These are phyloP conservation scores for Cyclocybe aegerita DNA, from an alignment of 768 basidiomycete genomes.

Conservation along the genomic window DNA sequence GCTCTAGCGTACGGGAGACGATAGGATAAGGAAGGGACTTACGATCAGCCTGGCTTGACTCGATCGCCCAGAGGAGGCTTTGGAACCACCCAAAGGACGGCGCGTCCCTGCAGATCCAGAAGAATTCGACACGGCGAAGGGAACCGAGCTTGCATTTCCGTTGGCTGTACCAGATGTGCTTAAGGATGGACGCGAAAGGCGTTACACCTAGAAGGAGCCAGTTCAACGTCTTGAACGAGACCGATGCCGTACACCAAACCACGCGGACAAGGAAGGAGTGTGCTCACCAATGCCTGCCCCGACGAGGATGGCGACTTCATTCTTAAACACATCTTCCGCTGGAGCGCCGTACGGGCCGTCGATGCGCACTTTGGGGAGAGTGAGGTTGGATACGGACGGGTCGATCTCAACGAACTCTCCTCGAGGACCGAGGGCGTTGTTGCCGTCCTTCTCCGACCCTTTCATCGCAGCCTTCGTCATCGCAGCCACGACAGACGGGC, in stretches of 20 bases:
- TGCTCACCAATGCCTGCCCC: slow-evolving; percentile 88
- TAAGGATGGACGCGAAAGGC: slow-evolving; percentile 92
- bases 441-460: slow-evolving; percentile 64
- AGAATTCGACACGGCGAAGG: slow-evolving; percentile 88
- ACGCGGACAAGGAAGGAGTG: neutral
- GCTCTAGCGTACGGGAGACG: slow-evolving; percentile 9
- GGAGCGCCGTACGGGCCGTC: slow-evolving; percentile 95
- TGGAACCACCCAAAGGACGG: slow-evolving; percentile 99
- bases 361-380: slow-evolving; percentile 71
- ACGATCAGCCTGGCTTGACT: slow-evolving; percentile 88
- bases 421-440: slow-evolving; percentile 42
- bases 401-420: slow-evolving; percentile 85
- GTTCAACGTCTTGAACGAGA: no score
- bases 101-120: slow-evolving; percentile 92
- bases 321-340: slow-evolving; percentile 85
- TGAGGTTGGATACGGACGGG: slow-evolving; percentile 38
- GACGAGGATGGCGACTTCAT: slow-evolving; percentile 84
- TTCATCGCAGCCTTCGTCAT: slow-evolving; percentile 82
- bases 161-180: slow-evolving; percentile 95
- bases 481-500: slow-evolving; percentile 70
- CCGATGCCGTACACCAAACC: no score
- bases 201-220: slow-evolving; percentile 63
- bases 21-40: slow-evolving; percentile 29
- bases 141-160: slow-evolving; percentile 73
- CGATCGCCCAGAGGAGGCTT: slow-evolving; percentile 81